Evolutionary conservation across 1,284 basidiomycete genomes (phyloP), one percentile per base, ranked within the genome.

Genomic region (Mycocalia duriaeana): DNA sequence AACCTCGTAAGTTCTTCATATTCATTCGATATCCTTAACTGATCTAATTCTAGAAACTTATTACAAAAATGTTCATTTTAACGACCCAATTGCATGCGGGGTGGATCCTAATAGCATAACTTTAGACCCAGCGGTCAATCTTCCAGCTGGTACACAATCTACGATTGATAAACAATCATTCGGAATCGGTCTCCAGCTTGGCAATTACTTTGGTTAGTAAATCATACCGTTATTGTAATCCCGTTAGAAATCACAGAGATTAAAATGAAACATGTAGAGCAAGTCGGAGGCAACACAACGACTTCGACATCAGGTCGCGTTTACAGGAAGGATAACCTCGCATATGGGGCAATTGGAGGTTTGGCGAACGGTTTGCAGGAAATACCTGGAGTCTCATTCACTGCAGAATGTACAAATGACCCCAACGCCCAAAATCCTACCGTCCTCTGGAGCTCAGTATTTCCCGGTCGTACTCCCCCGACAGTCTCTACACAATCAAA

Each of bases 261-360:
- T 35, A 20, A 8, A 9, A 23, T 38, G 14, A 23, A 42, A 19
- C 20, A 45, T 34, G 18, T 23, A 52, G 50, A 55, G 2, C 46
- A 52, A 24, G 47, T 53, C 4, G 16, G 18, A 19, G 44, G 42
- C 0, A 50, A 53, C 24, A 37, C 43, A 3, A 47, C 47, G 0
- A 51, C 51, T 1, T 16, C 44, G 2, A 22, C 49, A 7, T 35
- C 39, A n/a, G 49, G 53, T 4, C 45, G 51, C n/a, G 4, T 24
- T 6, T 55, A 43, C 31, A 28, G 26, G 23, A 55, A 51, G 42
- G 51, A 55, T 22, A 46, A 38, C 9, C 42, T 45, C 24, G 51
- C 49, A 7, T 55, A 55, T 26, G 48, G 49, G n/a, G 45, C 47
- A 3, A 19, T 53, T 11, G 49, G 53, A 4, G 45, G 42, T 1